Conservation (phyloP, 768 basidiomycete genomes). For the Lactifluus piperatus region DNA sequence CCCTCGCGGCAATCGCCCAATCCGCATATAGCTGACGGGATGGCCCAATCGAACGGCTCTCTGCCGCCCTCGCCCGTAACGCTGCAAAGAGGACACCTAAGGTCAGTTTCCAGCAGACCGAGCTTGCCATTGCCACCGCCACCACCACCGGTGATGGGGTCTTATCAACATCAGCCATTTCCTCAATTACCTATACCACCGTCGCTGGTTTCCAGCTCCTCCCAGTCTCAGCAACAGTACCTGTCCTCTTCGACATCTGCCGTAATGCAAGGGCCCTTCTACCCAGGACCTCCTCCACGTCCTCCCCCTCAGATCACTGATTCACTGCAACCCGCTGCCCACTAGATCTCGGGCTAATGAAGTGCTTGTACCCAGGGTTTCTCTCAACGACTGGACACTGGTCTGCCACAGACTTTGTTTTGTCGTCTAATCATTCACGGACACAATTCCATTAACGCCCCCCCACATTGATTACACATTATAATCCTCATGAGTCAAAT, state of each 20-base stretch:
- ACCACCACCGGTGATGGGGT: slow-evolving; percentile 27
- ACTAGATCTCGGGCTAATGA: slow-evolving; percentile 3
- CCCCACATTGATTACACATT: slow-evolving; percentile 3
- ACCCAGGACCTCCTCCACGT: slow-evolving; percentile 26
- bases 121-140: slow-evolving; percentile 39
- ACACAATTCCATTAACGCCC: background rate
- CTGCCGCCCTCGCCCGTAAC: slow-evolving; percentile 11
- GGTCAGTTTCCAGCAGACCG: slow-evolving; percentile 33
- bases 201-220: slow-evolving; percentile 5
- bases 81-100: slow-evolving; percentile 3
- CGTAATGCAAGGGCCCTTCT: slow-evolving; percentile 20
- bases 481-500: slow-evolving; percentile 4
- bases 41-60: slow-evolving; percentile 19
- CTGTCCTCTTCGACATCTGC: slow-evolving; percentile 23
- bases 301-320: slow-evolving; percentile 21
- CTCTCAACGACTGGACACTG: background rate
- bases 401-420: background rate
- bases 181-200: slow-evolving; percentile 17
- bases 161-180: slow-evolving; percentile 27
- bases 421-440: slow-evolving; percentile 8
- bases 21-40: background rate
- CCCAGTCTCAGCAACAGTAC: slow-evolving; percentile 17
- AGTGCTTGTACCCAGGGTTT: background rate
- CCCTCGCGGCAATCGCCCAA: slow-evolving; percentile 8
- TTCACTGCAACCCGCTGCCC: slow-evolving; percentile 16